Conservation (phyloP, 1,284 basidiomycete genomes). For the Austropuccinia psidii region DNA sequence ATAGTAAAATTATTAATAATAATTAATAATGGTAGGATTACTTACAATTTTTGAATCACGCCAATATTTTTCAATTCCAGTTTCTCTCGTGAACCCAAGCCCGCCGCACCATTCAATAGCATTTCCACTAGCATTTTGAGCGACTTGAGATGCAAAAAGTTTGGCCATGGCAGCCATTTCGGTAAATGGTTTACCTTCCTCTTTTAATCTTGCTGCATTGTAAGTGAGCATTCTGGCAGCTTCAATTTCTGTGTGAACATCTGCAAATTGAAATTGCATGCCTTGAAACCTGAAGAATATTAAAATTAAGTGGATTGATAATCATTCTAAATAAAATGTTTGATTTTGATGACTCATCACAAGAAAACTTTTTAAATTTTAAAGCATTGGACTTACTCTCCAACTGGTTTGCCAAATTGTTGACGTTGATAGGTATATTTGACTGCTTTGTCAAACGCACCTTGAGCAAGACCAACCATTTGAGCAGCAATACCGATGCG, state of each 20-base stretch:
- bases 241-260: conserved; percentile 59
- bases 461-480: conserved; percentile 82
- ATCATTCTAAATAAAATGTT: background rate
- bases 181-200: conserved; percentile 83
- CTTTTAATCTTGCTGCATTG: conserved; percentile 87
- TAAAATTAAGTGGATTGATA: too few species aligned
- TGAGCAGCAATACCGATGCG: conserved; percentile 91
- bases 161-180: conserved; percentile 92
- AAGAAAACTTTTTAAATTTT: background rate
- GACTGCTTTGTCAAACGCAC: conserved; percentile 86
- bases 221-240: conserved; percentile 87
- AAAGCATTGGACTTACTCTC: conserved; percentile 49
- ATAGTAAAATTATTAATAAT: background rate
- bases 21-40: background rate
- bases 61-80: conserved; percentile 74
- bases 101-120: conserved; percentile 98
- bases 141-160: conserved; percentile 77
- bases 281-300: conserved; percentile 67
- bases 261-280: conserved; percentile 90
- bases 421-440: conserved; percentile 86
- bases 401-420: conserved; percentile 89
- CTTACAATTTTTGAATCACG: conserved; percentile 76
- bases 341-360: background rate
- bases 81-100: conserved; percentile 86
- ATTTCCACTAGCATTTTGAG: conserved; percentile 73